Evolutionary conservation across 179 eudicot genomes (phyloP).

Genomic region (Sideroxylon spinosum): DNA sequence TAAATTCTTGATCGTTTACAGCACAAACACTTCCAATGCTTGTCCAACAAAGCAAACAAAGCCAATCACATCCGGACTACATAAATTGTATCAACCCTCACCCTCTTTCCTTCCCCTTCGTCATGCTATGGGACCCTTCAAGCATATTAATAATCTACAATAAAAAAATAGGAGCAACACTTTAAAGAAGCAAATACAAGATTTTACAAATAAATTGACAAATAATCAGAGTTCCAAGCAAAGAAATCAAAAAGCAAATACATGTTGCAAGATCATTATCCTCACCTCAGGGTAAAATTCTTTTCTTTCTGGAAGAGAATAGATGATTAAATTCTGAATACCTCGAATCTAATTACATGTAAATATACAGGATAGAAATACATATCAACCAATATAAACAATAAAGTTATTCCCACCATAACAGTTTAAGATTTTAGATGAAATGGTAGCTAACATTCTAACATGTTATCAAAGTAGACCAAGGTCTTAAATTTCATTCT

Average conservation of each 20-base stretch:
- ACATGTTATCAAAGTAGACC: too few relatives aligned
- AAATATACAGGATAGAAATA: slow-evolving; percentile 4
- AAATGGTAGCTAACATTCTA: too few relatives aligned
- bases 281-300: slow-evolving; percentile 96
- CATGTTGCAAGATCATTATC: not conserved
- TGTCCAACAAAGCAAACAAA: not conserved
- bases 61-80: not conserved
- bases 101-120: slow-evolving; percentile 11
- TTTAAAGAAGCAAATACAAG: not conserved
- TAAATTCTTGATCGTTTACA: not conserved
- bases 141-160: slow-evolving; percentile 86
- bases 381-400: not conserved
- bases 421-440: too few relatives aligned
- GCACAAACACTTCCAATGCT: not conserved
- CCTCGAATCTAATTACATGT: slow-evolving; percentile 62
- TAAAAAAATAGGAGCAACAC: not conserved
- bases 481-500: too few relatives aligned
- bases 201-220: not conserved
- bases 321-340: slow-evolving; percentile 73
- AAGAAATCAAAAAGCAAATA: not conserved
- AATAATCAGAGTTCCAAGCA: not conserved
- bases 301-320: slow-evolving; percentile 92
- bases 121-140: slow-evolving; percentile 66
- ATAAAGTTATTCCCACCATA: too few relatives aligned
- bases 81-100: not conserved